Evolutionary conservation across 805 yeast genomes (phyloP), one percentile per base, ranked within the genome.

Genomic region (Candida alai): DNA sequence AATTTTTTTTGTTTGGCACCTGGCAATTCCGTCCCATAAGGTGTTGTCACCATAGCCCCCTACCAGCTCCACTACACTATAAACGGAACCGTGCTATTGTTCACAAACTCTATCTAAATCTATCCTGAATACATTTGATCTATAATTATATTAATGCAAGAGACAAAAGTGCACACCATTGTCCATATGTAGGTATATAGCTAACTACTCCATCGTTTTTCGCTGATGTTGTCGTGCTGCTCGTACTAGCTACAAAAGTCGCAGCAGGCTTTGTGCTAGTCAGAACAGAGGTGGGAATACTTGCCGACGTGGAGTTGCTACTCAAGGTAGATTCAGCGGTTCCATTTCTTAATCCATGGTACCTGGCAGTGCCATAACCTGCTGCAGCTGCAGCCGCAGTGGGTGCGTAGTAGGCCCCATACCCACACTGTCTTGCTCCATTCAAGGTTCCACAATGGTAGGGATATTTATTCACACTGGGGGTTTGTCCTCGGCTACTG

Each of bases 291-390:
- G n/a, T n/a, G n/a, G n/a, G n/a, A n/a, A n/a, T n/a, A n/a, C n/a
- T n/a, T n/a, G n/a, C n/a, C n/a, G 28, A 24, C n/a, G 32, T 8
- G 28, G 31, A 18, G 30, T 28, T 28, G 7, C 29, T 7, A 30
- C 19, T 9, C 7, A 19, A 27, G n/a, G n/a, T 27, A 3, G 11
- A 9, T 27, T 27, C 30, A n/a, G 32, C 13, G 6, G 34, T 30
- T 14, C 16, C 13, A 30, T 30, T 30, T 20, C 32, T 29, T 20
- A 29, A 20, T 10, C 41, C 41, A 20, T 34, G 38, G 32, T 37
- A 37, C 24, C 38, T 26, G 17, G 41, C 36, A 25, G 41, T 37
- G 11, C 41, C 41, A 31, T 37, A 37, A 13, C 41, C 41, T 5
- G 41, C 41, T 13, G 33, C 33, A 21, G 41, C 41, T n/a, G 41